phyloP scores from a whole-genome alignment of 2,329 filamentous ascomycete species.

The Thielaviopsis musarum region DNA sequence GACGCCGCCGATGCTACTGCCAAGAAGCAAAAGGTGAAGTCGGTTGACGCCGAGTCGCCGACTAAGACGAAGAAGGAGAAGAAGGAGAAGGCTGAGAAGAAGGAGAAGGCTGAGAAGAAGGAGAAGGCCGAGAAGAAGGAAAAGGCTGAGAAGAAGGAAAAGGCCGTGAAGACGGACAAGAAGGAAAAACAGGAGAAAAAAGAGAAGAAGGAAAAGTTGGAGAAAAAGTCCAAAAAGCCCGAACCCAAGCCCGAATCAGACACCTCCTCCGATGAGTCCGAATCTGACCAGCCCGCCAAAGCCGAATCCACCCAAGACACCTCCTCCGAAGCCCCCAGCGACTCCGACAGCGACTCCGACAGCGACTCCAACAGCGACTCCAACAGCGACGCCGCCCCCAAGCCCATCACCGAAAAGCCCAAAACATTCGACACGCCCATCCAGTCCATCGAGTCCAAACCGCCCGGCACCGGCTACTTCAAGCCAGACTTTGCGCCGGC shows the following conservation, averaged over 20 bases:
- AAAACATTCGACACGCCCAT: constrained; percentile 21
- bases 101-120: constrained; percentile 12
- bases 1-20: constrained; percentile 24
- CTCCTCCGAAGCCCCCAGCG: constrained; percentile 9
- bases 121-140: constrained; percentile 19
- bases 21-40: constrained; percentile 35
- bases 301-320: constrained; percentile 17
- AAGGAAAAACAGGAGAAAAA: constrained; percentile 16
- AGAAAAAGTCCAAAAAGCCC: neutral
- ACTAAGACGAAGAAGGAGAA: constrained; percentile 20
- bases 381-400: constrained; percentile 12
- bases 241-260: constrained; percentile 14
- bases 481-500: constrained; percentile 22
- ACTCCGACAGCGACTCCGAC: constrained; percentile 15
- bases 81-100: constrained; percentile 16
- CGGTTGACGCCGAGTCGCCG: constrained; percentile 21
- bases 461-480: constrained; percentile 20
- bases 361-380: constrained; percentile 17
- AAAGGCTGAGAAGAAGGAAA: constrained; percentile 15
- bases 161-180: constrained; percentile 7
- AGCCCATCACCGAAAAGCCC: constrained; percentile 21
- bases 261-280: neutral
- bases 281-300: constrained; percentile 8
- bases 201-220: constrained; percentile 15
- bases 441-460: constrained; percentile 16